phyloP scores from a whole-genome alignment of 805 yeast species.

The Ogataea ramenticola region DNA sequence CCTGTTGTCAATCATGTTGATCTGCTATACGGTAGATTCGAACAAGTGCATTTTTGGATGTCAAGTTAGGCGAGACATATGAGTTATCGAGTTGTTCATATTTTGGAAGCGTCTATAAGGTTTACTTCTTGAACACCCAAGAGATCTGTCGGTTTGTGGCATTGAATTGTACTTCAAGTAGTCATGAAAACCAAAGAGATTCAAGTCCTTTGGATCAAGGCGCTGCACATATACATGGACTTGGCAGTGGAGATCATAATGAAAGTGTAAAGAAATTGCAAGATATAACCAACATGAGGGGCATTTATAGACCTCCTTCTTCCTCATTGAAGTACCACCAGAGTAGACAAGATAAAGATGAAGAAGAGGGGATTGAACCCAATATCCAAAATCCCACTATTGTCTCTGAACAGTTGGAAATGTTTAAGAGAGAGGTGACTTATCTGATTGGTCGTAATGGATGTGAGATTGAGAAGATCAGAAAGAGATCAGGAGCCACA shows the following conservation, averaged over 20 bases:
- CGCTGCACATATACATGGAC: too few species aligned
- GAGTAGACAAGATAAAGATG: not conserved
- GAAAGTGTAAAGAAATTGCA: not conserved
- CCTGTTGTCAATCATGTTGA: not conserved
- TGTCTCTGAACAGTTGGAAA: not conserved
- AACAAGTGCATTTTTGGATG: not conserved
- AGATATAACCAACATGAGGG: not conserved
- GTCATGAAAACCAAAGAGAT: too few species aligned
- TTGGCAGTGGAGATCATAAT: too few species aligned
- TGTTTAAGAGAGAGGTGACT: slow-evolving; percentile 25
- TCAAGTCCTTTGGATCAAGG: too few species aligned
- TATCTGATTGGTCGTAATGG: slow-evolving; percentile 40
- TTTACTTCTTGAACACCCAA: not conserved
- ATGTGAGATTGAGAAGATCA: slow-evolving; percentile 25
- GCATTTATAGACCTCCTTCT: not conserved
- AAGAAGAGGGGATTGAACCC: not conserved
- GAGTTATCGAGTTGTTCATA: not conserved
- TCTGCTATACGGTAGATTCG: not conserved
- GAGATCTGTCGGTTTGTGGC: not conserved
- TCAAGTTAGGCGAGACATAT: not conserved
- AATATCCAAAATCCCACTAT: not conserved
- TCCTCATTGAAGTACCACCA: not conserved
- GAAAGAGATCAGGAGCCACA: slow-evolving; percentile 28
- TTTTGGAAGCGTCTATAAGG: not conserved
- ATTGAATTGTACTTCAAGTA: not conserved